A percentile compares a stretch with the other conserved stretches of the same genome.
Evolutionary conservation across 306 rosid species (phyloP).

Genomic region (Herpetospermum pedunculosum): DNA sequence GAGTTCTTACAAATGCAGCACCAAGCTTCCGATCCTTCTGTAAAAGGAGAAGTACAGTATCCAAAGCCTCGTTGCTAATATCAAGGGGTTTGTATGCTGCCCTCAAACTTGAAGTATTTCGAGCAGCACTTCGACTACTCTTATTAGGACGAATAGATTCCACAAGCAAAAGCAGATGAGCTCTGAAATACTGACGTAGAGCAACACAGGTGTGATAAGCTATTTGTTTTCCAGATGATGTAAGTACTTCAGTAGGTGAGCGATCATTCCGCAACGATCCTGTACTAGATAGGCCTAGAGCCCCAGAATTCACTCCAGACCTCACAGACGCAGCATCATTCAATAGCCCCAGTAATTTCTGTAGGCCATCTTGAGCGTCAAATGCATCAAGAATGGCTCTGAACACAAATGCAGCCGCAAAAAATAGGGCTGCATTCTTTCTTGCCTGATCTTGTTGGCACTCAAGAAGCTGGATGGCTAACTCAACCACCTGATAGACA

Average conservation of each 20-base stretch:
- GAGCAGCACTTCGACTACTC: conserved; percentile 66
- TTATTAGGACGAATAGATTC: conserved; percentile 94
- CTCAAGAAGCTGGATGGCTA: conserved; percentile 85
- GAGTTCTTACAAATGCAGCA: conserved; percentile 81
- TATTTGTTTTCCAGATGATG: conserved; percentile 91
- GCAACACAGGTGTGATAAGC: conserved; percentile 95
- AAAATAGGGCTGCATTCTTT: conserved; percentile 84
- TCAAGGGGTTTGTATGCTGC: conserved; percentile 94
- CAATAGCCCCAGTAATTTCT: conserved; percentile 62
- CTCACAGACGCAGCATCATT: conserved; percentile 85
- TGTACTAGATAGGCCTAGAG: conserved; percentile 47
- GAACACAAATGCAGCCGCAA: conserved; percentile 89
- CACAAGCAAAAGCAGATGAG: conserved; percentile 76
- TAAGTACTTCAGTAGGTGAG: conserved; percentile 73
- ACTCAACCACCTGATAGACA: conserved; percentile 66
- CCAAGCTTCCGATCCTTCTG: conserved; percentile 97
- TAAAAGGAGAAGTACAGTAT: conserved; percentile 68
- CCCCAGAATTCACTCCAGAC: conserved; percentile 79
- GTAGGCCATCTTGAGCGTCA: conserved; percentile 85
- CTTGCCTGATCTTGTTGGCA: conserved; percentile 90
- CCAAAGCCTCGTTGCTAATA: conserved; percentile 85
- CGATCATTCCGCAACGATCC: conserved; percentile 81
- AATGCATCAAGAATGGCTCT: conserved; percentile 95
- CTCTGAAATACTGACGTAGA: conserved; percentile 85
- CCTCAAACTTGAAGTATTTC: conserved; percentile 72